These are phyloP conservation scores for Heliocybe sulcata DNA, from an alignment of 1,284 basidiomycete genomes.

Conservation along the genomic window DNA sequence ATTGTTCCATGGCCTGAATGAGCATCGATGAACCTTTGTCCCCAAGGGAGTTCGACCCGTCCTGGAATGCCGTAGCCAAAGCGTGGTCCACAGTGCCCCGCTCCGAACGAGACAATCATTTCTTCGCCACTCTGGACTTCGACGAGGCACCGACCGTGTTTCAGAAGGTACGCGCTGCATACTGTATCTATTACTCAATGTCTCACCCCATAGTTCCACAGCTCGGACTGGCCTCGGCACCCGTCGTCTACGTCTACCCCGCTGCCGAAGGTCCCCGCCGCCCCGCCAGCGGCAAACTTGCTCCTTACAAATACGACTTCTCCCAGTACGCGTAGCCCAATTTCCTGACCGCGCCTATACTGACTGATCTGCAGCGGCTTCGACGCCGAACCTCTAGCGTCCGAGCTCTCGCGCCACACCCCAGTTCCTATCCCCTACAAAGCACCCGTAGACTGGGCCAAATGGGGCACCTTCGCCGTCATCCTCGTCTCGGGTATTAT, in stretches of 20 bases:
- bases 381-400: slow-evolving; percentile 68
- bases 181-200: neutral
- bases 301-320: slow-evolving; percentile 74
- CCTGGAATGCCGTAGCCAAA: slow-evolving; percentile 72
- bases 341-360: neutral
- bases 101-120: slow-evolving; percentile 68
- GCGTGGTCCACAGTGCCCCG: slow-evolving; percentile 65
- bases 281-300: slow-evolving; percentile 41
- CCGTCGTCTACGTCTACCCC: slow-evolving; percentile 74
- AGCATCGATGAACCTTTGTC: slow-evolving; percentile 5
- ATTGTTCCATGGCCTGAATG: neutral
- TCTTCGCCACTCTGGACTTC: slow-evolving; percentile 92
- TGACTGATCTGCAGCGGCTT: slow-evolving; percentile 60
- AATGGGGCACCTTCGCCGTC: slow-evolving; percentile 36
- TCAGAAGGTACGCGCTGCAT: slow-evolving; percentile 50
- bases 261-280: slow-evolving; percentile 64
- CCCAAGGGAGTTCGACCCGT: slow-evolving; percentile 75
- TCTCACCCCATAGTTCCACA: slow-evolving; percentile 27
- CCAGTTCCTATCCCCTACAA: slow-evolving; percentile 70
- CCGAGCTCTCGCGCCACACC: slow-evolving; percentile 66
- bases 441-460: slow-evolving; percentile 64
- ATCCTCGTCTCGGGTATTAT: slow-evolving; percentile 38
- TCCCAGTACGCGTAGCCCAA: slow-evolving; percentile 40
- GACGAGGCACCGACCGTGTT: slow-evolving; percentile 69
- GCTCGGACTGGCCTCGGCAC: slow-evolving; percentile 70